Evolutionary conservation across 345 rosid genomes (phyloP).

Genomic region (Citrus hindsii): DNA sequence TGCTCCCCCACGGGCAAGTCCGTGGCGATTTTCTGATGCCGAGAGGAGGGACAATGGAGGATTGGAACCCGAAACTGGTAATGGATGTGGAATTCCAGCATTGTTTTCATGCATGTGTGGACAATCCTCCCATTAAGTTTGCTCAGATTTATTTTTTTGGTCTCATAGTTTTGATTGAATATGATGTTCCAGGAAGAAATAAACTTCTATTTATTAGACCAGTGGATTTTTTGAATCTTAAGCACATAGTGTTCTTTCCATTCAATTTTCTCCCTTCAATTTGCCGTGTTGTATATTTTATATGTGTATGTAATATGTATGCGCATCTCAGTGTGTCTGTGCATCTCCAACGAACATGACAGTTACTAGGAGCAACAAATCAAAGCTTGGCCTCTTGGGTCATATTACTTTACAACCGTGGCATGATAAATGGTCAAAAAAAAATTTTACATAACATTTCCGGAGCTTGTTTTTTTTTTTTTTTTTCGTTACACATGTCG

Average conservation of each 20-base stretch:
- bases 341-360: too few relatives aligned
- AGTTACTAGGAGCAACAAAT: too few relatives aligned
- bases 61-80: slow-evolving; percentile 15
- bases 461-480: too few relatives aligned
- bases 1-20: slow-evolving; percentile 41
- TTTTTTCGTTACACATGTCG: too few relatives aligned
- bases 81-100: slow-evolving; percentile 24
- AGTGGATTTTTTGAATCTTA: background rate
- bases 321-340: background rate
- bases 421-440: too few relatives aligned
- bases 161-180: slow-evolving; percentile 10
- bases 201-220: background rate
- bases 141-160: background rate
- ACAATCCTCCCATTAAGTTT: slow-evolving; percentile 12
- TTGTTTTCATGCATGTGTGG: slow-evolving; percentile 39
- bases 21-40: background rate
- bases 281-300: background rate
- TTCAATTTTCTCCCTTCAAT: background rate
- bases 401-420: too few relatives aligned
- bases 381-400: too few relatives aligned
- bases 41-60: slow-evolving; percentile 15
- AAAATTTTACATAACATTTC: too few relatives aligned
- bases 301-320: background rate
- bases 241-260: background rate
- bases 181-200: slow-evolving; percentile 13